Conservation (phyloP, 331 rosid species). For the Malus hybrid region DNA sequence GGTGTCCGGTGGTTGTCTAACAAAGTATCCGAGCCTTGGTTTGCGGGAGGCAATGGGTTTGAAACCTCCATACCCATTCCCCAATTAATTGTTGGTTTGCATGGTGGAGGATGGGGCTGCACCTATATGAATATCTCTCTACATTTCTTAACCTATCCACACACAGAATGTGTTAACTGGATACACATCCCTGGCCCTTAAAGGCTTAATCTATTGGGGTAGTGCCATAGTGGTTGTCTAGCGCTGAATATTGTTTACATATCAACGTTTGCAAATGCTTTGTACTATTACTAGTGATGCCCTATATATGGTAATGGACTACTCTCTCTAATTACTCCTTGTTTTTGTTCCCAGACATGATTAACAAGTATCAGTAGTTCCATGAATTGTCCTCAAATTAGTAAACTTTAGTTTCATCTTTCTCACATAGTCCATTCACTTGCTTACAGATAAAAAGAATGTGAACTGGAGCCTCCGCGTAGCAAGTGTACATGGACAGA, state of each 20-base stretch:
- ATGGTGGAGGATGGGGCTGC: neutral
- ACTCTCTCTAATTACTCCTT: neutral
- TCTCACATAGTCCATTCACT: slow-evolving; percentile 23
- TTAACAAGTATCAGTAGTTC: neutral
- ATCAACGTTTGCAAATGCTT: no score
- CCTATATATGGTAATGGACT: neutral
- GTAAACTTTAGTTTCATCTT: slow-evolving; percentile 9
- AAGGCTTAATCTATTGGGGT: neutral
- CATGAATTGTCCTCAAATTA: neutral
- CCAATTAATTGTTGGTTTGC: neutral
- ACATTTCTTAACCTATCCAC: no score
- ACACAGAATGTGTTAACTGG: neutral
- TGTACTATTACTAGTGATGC: neutral
- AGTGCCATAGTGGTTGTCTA: neutral
- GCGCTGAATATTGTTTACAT: neutral
- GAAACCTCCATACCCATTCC: neutral
- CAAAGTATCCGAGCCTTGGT: neutral
- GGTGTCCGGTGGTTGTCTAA: neutral
- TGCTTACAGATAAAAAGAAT: slow-evolving; percentile 66
- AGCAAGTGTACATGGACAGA: slow-evolving; percentile 68
- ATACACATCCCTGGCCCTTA: neutral
- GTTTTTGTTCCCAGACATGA: neutral
- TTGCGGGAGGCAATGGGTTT: neutral
- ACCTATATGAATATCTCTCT: no score
- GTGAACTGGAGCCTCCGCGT: slow-evolving; percentile 92